These are phyloP conservation scores for Citrus maxima DNA, from an alignment of 345 rosid species.

Conservation along the genomic window DNA sequence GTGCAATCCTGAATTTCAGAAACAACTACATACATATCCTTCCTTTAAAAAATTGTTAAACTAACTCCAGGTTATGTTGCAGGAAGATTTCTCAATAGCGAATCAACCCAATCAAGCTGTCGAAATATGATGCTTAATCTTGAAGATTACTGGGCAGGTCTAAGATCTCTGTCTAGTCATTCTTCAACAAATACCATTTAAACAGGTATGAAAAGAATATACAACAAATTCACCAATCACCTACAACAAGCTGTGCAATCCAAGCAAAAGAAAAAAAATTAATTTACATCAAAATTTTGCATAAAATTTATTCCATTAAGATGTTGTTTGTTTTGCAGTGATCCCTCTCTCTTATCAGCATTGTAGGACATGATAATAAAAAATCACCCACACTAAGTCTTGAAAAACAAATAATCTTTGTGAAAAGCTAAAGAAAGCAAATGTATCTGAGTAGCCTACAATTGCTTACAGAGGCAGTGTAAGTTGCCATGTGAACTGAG, in stretches of 20 bases:
- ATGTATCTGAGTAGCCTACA: background rate
- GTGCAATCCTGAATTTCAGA: no score
- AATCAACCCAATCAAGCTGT: no score
- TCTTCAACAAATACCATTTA: no score
- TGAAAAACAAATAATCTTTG: background rate
- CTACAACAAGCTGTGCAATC: background rate
- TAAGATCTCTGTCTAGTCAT: no score
- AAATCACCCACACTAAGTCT: background rate
- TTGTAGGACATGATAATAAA: background rate
- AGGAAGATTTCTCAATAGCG: no score
- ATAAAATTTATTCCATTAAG: background rate
- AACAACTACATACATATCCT: no score
- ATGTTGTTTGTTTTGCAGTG: background rate
- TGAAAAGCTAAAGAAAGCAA: background rate
- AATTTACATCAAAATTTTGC: background rate
- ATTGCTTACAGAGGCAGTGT: slow-evolving; percentile 4
- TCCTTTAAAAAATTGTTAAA: no score
- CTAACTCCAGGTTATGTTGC: no score
- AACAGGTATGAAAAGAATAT: background rate
- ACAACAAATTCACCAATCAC: background rate
- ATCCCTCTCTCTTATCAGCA: background rate
- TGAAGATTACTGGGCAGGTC: no score
- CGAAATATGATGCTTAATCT: no score
- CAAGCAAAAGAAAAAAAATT: background rate
- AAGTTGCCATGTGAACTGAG: background rate